Evolutionary conservation across 352 stramenopile genomes (phyloP), one percentile per base, ranked within the genome.

Genomic region (Phytophthora lateralis): DNA sequence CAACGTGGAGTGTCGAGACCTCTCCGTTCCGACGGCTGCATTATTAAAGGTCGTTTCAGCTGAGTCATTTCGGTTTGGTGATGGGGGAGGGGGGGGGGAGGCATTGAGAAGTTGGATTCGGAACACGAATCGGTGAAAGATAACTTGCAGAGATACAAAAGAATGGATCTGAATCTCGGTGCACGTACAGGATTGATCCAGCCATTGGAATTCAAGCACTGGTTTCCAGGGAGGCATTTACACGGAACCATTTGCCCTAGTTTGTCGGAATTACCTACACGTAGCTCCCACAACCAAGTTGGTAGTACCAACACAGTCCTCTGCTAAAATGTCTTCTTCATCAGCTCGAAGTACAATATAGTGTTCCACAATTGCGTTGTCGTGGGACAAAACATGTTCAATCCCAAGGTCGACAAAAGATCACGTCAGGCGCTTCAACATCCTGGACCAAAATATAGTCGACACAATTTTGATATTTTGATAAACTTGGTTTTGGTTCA

Each of bases 41-140:
- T 24, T 24, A 24, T 24, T 24, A 24, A 24, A 24, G 21, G 21
- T 24, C 21, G 21, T 24, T 24, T 24, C 10, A 6, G n/a, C 0
- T n/a, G 29, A 45, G 9, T 41, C 42, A 66, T 45, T 60, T 66
- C 38, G 32, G 57, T 24, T 43, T 44, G 32, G n/a, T 38, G 21
- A 30, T 53, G 26, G 4, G n/a, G n/a, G n/a, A n/a, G n/a, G n/a
- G n/a, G n/a, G n/a, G n/a, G n/a, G n/a, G 14, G 41, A 46, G 51
- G 24, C 47, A 56, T 47, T 24, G 14, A 60, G 49, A 8, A 66
- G 45, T 24, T 9, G 32, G 14, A 39, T 39, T 17, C 14, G 34
- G 34, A 39, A 39, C 34, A 39, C 14, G 34, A 39, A 51, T 52
- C 61, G 43, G 58, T n/a, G 60, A 63, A 52, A 67, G 44, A 63